A percentile compares a stretch with the other conserved stretches of the same genome.
Conservation (phyloP, 257 asterid genomes). For the Lycium barbarum region DNA sequence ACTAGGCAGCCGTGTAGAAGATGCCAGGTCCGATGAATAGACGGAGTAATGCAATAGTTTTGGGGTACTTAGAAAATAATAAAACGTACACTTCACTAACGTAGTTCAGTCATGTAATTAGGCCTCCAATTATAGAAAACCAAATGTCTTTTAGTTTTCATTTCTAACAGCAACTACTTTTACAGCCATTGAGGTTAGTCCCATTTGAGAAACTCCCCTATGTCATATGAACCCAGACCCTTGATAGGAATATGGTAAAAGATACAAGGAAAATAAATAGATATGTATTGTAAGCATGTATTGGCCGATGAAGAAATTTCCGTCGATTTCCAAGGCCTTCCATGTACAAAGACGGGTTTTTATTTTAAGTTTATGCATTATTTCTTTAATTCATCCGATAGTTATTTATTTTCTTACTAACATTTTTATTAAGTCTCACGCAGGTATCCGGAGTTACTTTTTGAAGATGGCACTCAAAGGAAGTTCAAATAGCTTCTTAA, state of each 20-base stretch:
- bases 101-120: background rate
- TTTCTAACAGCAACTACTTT: background rate
- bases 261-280: background rate
- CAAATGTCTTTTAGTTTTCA: conserved; percentile 3
- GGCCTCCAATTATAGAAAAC: background rate
- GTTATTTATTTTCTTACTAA: too few species aligned
- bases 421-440: too few species aligned
- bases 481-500: too few species aligned
- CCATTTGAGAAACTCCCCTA: background rate
- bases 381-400: too few species aligned
- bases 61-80: background rate
- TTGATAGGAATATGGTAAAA: background rate
- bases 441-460: too few species aligned
- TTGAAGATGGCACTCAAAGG: too few species aligned
- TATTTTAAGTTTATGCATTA: too few species aligned
- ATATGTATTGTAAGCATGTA: background rate
- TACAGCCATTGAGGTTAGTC: conserved; percentile 10
- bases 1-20: conserved; percentile 73
- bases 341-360: too few species aligned
- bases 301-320: too few species aligned
- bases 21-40: conserved; percentile 31
- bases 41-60: background rate
- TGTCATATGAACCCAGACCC: background rate
- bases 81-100: conserved; percentile 13
- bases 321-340: too few species aligned